Evolutionary conservation across 2,329 filamentous ascomycete species (phyloP).

Genomic region (Fusarium duplospermum): DNA sequence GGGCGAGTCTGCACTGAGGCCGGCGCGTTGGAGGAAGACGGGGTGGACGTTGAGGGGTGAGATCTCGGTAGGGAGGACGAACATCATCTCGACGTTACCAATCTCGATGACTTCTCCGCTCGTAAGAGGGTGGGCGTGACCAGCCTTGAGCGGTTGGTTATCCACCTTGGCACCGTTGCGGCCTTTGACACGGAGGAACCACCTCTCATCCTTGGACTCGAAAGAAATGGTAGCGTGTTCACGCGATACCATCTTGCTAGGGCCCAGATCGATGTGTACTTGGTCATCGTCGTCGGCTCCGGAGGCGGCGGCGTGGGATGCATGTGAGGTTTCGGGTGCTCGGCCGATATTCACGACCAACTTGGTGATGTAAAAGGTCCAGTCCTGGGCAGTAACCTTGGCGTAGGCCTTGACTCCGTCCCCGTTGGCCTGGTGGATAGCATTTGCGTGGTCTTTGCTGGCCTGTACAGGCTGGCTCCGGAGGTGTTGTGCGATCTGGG

Average conservation of each 20-base stretch:
- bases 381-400: conserved; percentile 83
- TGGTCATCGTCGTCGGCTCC: conserved; percentile 60
- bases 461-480: conserved; percentile 65
- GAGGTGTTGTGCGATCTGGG: conserved; percentile 66
- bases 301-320: conserved; percentile 54
- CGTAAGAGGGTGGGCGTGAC: conserved; percentile 72
- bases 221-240: conserved; percentile 82
- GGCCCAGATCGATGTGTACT: conserved; percentile 89
- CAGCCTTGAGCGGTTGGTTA: conserved; percentile 75
- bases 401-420: conserved; percentile 80
- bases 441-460: conserved; percentile 71
- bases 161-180: conserved; percentile 92
- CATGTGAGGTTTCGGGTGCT: conserved; percentile 63
- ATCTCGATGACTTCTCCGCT: conserved; percentile 95
- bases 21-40: conserved; percentile 76
- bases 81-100: conserved; percentile 97
- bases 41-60: conserved; percentile 74
- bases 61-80: conserved; percentile 85
- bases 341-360: conserved; percentile 82
- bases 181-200: conserved; percentile 89
- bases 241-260: conserved; percentile 83
- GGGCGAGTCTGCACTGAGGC: conserved; percentile 55
- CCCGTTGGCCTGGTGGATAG: conserved; percentile 70
- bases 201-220: conserved; percentile 74
- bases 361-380: conserved; percentile 86